Percentiles rank a stretch among this genome's conserved stretches.
Evolutionary conservation across 345 rosid genomes (phyloP).

Genomic region (Firmiana major): DNA sequence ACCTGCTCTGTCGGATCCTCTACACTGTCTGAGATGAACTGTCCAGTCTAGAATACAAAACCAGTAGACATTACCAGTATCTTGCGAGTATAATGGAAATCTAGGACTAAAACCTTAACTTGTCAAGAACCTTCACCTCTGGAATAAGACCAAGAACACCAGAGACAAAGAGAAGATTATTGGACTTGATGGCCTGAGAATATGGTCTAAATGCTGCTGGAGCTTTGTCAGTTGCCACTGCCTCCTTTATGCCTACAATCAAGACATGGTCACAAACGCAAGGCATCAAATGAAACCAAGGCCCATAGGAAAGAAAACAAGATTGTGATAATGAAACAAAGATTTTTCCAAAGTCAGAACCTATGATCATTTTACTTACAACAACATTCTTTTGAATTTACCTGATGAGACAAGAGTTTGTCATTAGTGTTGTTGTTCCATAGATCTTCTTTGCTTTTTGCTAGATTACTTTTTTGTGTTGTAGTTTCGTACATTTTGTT

Average conservation of each 20-base stretch:
- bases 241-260: constrained; percentile 61
- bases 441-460: no score
- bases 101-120: neutral
- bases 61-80: constrained; percentile 4
- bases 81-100: neutral
- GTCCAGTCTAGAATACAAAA: constrained; percentile 53
- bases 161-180: constrained; percentile 70
- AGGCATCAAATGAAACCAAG: neutral
- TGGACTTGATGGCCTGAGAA: constrained; percentile 82
- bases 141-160: constrained; percentile 87
- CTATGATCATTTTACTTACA: neutral
- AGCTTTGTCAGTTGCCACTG: constrained; percentile 71
- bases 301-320: neutral
- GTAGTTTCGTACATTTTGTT: no score
- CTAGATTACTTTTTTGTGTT: no score
- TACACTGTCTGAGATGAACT: neutral
- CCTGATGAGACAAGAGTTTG: no score
- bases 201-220: constrained; percentile 92
- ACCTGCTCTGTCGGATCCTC: constrained; percentile 12
- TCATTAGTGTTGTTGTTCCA: no score
- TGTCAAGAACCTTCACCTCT: constrained; percentile 42
- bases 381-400: neutral
- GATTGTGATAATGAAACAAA: neutral
- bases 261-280: neutral
- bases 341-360: neutral